Evolutionary conservation across 306 rosid genomes (phyloP), one percentile per base, ranked within the genome.

Genomic region (Luffa aegyptiaca): DNA sequence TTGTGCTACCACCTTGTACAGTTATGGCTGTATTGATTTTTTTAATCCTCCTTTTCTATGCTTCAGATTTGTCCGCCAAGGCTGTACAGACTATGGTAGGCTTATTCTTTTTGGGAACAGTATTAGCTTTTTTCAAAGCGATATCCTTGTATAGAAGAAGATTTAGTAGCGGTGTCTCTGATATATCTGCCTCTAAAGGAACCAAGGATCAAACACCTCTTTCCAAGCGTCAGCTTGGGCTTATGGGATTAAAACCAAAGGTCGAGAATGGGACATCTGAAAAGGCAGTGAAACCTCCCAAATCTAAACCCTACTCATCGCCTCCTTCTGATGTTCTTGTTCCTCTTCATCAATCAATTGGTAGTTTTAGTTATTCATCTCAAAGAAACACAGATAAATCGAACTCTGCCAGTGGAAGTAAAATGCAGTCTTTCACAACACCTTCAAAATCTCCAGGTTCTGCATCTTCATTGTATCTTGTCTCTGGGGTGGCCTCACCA

Each of bases 281-380:
- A 16, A 85, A 93, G 7, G 42, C 77, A 2, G 90, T 89, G 74
- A 95, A 91, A 56, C 98, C 97, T 51, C 98, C 97, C 18, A 95
- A 91, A 81, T 84, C 92, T 75, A 92, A 89, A 81, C 84, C 84
- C 0, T 84, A 84, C 14, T 16, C 58, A 12, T 61, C 73, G 35
- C 85, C 88, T 45, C 83, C 88, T 26, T 88, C 97, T 9, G 93
- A 92, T 75, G 82, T 87, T 83, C 98, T 95, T 74, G 96, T 95
- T 84, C 97, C 98, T 36, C 96, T 92, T 85, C 98, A 92, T 84
- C 97, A 83, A 85, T 83, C 90, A 16, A 75, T 91, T 62, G 76
- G 81, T 77, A 85, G 87, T 82, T 88, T 94, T 48, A 85, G 80
- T 72, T 89, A 70, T 74, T 76, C 89, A 41, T 78, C 90, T 33